Base-by-base conservation (phyloP, 2,329 filamentous ascomycete species). In the Curvularia lunata region DNA sequence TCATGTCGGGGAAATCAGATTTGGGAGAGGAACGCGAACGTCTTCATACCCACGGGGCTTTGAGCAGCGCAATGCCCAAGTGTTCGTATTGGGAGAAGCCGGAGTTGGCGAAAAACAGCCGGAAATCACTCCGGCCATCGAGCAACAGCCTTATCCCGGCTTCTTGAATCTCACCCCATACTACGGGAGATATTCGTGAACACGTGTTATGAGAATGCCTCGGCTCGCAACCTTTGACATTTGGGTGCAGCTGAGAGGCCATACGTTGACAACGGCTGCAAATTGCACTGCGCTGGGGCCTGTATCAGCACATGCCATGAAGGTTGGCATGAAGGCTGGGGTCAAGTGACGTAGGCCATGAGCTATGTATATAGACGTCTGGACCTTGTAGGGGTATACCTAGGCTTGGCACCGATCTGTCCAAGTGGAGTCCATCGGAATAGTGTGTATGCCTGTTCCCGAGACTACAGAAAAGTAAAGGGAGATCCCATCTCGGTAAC, bases 51-150 rank as follows among this genome's bases (percentile, higher is more conserved):
- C 32, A 42, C 37, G 12, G 28, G 40, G 43, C 34, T 52, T 53
- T 43, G 49, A 53, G 54, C 54, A 53, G 48, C 30, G 23, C 34
- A 51, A 23, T 53, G 42, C 52, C 50, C 50, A 48, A 43, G 54
- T 54, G 54, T 34, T 48, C 54, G 54, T 57, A 57, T 48, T n/a
- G 27, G 21, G 47, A 34, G 12, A 19, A 42, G 34, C 49, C 42
- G 8, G 43, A 43, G 43, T 42, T 27, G 48, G 45, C 34, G n/a
- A 47, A 47, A 41, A 13, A 40, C 23, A 41, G 28, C 46, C 50
- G 50, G 51, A 40, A 34, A 16, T 32, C 18, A 8, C 28, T 46
- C 40, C 50, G 50, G 28, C 30, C 30, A 28, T 32, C 30, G 50
- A 48, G 38, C 25, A 32, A 32, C 25, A 32, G 18, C 45, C 30